Evolutionary conservation across 176 grass and related monocot species (phyloP).

Genomic region (Hyparrhenia diplandra): DNA sequence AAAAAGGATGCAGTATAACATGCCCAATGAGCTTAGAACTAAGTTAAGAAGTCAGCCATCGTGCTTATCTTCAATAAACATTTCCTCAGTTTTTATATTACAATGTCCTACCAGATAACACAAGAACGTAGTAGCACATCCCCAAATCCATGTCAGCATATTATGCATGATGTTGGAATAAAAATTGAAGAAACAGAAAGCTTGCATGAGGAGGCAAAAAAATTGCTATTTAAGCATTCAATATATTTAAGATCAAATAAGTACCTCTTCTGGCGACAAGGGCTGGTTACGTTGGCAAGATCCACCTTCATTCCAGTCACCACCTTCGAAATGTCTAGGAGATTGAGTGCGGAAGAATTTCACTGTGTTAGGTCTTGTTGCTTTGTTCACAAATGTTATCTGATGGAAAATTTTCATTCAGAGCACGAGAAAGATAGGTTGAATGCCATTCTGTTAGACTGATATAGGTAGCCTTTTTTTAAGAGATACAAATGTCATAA

Average conservation of each 20-base stretch:
- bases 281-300: conserved; percentile 58
- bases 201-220: neutral
- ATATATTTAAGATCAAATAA: neutral
- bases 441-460: neutral
- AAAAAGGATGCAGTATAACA: neutral
- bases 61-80: neutral
- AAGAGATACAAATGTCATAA: neutral
- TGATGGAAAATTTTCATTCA: conserved; percentile 26
- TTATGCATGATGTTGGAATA: neutral
- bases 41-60: neutral
- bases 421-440: neutral
- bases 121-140: neutral
- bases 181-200: neutral
- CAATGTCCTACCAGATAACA: neutral
- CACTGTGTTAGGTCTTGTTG: conserved; percentile 19
- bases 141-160: neutral
- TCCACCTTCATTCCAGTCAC: conserved; percentile 84
- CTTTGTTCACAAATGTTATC: conserved; percentile 52
- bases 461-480: neutral
- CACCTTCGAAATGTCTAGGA: conserved; percentile 93
- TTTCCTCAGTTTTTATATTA: neutral
- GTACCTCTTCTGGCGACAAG: conserved; percentile 53
- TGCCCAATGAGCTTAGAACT: neutral
- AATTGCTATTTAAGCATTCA: neutral
- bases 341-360: conserved; percentile 88